Evolutionary conservation across 2,329 filamentous ascomycete genomes (phyloP).

Genomic region (Colletotrichum chrysophilum): DNA sequence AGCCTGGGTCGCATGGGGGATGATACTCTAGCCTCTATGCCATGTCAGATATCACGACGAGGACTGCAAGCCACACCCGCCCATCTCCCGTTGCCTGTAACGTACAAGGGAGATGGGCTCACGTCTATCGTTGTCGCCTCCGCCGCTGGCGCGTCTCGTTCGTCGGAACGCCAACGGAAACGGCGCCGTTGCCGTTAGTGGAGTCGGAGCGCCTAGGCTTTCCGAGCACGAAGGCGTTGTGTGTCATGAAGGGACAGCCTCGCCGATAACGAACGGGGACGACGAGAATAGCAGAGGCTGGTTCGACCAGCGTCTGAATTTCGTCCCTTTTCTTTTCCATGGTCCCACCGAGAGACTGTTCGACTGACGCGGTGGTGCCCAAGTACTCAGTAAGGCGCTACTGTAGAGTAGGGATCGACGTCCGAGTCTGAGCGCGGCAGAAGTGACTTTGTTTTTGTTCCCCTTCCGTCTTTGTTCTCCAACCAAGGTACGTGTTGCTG

Average conservation of each 20-base stretch:
- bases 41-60: background rate
- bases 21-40: background rate
- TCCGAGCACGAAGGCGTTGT: background rate
- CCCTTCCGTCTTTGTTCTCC: background rate
- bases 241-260: background rate
- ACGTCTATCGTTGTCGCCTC: background rate
- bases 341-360: background rate
- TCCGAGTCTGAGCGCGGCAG: slow-evolving; percentile 1
- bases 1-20: background rate
- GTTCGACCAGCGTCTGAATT: background rate
- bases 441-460: background rate
- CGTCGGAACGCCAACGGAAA: background rate
- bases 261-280: background rate
- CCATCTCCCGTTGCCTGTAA: background rate
- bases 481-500: background rate
- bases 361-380: background rate
- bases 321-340: background rate
- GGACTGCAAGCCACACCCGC: background rate
- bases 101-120: background rate
- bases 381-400: background rate
- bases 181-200: background rate
- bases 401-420: background rate
- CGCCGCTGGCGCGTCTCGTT: background rate
- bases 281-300: background rate
- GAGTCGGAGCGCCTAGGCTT: background rate